Evolutionary conservation across 257 asterid genomes (phyloP), one percentile per base, ranked within the genome.

Genomic region (Solanum ossicruentum): DNA sequence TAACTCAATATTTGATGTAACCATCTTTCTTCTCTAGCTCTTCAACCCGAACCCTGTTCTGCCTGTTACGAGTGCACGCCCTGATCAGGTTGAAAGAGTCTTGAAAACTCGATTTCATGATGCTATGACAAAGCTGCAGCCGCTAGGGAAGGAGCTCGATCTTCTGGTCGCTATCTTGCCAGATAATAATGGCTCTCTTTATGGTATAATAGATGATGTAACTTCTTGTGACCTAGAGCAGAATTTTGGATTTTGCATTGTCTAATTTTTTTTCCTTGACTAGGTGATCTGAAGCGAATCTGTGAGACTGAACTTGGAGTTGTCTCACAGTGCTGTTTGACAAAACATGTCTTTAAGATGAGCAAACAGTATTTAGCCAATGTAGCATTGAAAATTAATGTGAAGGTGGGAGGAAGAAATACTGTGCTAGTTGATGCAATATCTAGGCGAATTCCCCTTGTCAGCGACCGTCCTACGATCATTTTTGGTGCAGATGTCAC

Each of bases 401-500:
- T 96, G 57, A 96, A 96, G 87, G 99, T 94, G 81, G 99, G 99
- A 39, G 99, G 99, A 61, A 91, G 99, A 87, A 96, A 96, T 83
- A 95, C 98, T 0, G 99, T 96, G 67, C 94, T 96, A 78, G 93
- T 92, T 55, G 99, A 96, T 88, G 99, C 99, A 9, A 79, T 95
- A 39, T 89, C 95, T 6, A 88, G 98, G 84, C 97, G 98, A 77
- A 95, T 96, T 80, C 99, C 99, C 52, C 95, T 93, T 11, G 99
- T 96, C 69, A 95, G 96, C 80, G 98, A 96, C 85, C 88, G 90
- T 36, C 98, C 99, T 21, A 96, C 99, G 8, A 96, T 96, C 75
- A 96, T 96, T 52, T 96, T 96, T 84, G 99, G 99, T 75, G 99
- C 99, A 84, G 99, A 96, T 88, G 99, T 96, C 78, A 96, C 99